Base-by-base conservation (phyloP, 495 filamentous ascomycete genomes). In the Aspergillus mulundensis region DNA sequence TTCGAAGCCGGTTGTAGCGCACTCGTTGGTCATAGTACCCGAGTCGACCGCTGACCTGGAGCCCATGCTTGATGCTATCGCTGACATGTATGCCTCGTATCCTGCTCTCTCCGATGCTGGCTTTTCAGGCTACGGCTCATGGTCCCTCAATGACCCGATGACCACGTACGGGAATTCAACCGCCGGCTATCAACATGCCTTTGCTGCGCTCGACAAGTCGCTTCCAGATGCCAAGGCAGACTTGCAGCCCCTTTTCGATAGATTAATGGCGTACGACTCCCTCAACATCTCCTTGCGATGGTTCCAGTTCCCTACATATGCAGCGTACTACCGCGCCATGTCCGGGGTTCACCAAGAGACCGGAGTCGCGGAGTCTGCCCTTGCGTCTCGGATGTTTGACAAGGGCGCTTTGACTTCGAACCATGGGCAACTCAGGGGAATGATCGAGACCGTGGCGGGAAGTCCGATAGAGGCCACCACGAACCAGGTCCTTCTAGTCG, bases 371-470 rank as follows among this genome's bases (percentile, higher is more conserved):
- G 59, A 60, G 12, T 51, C 54, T 0, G 62, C 66, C 8, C 39
- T 75, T 32, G 69, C 67, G 14, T 74, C 71, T 11, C 73, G 71
- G 10, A 66, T 77, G 47, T 66, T 77, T 20, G 66, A 68, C 44
- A 66, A 69, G n/a, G 19, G 46, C 16, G 60, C 72, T 4, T 57
- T 76, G 0, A 66, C 66, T 2, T 40, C 44, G 10, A 59, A 68
- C 34, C 54, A 52, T 3, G 18, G 54, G 5, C 50, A 41, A 0
- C 58, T 77, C 3, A 48, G 56, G 6, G 49, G 49, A 7, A 70
- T 70, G 54, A 57, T 77, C 10, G 52, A 61, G 12, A 56, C 47
- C n/a, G 61, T 68, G n/a, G 67, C 67, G 24, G 67, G 68, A 1
- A 56, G 38, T 5, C 50, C 60, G 1, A 49, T 64, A 11, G 59